Evolutionary conservation across 768 basidiomycete genomes (phyloP).

Genomic region (Boletus vinaceobasis): DNA sequence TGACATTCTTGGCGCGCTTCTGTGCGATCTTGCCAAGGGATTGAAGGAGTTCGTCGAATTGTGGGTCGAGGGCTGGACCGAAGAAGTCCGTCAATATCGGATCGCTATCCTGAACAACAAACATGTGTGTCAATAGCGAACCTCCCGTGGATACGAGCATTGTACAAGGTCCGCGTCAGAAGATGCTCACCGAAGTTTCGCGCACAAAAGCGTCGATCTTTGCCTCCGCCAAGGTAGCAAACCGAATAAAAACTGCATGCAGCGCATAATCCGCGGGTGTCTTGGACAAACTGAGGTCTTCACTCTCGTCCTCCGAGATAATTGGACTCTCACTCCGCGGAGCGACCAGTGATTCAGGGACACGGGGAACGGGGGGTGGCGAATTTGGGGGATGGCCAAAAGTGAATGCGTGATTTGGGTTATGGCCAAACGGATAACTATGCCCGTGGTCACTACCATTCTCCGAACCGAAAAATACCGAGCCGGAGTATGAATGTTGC

Average conservation of each 20-base stretch:
- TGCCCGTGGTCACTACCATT: constrained; percentile 66
- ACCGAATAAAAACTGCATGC: constrained; percentile 84
- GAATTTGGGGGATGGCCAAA: constrained; percentile 41
- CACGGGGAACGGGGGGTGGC: constrained; percentile 76
- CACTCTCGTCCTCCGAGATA: constrained; percentile 62
- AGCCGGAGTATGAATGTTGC: constrained; percentile 74
- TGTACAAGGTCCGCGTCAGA: neutral
- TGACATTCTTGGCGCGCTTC: constrained; percentile 77
- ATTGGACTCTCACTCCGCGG: constrained; percentile 50
- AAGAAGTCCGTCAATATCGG: constrained; percentile 63
- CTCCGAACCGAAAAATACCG: constrained; percentile 68
- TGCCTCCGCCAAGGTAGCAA: constrained; percentile 72
- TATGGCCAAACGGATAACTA: constrained; percentile 32
- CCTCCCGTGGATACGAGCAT: neutral
- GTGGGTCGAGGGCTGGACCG: constrained; percentile 67
- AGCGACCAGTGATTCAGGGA: constrained; percentile 59
- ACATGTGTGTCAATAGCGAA: neutral
- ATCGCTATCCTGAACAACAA: constrained; percentile 57
- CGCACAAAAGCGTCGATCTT: constrained; percentile 77
- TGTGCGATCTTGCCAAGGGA: constrained; percentile 85
- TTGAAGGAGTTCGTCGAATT: constrained; percentile 82
- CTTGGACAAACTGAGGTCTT: constrained; percentile 60
- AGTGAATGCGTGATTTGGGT: constrained; percentile 22
- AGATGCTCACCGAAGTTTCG: constrained; percentile 57
- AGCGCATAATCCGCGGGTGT: constrained; percentile 87